These are phyloP conservation scores for Avena sativa DNA, from an alignment of 176 grass and related monocot genomes.

Conservation along the genomic window DNA sequence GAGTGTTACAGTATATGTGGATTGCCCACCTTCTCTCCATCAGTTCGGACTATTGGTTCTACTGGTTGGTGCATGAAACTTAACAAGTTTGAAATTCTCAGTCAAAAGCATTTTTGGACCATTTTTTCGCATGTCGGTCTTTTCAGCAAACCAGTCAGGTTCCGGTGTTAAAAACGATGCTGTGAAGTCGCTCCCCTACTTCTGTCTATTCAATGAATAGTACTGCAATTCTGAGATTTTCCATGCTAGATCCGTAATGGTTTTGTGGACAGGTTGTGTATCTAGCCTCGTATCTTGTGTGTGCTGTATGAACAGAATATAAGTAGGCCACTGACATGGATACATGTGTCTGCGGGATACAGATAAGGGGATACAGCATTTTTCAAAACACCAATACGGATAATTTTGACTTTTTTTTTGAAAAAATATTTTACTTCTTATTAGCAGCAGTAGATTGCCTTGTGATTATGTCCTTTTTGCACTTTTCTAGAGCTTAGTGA, in stretches of 20 bases:
- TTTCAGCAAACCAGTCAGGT: background rate
- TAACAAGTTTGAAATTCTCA: background rate
- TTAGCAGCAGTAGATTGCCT: background rate
- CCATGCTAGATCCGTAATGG: background rate
- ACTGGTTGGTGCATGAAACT: too few species aligned
- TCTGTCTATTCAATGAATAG: too few species aligned
- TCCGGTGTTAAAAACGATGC: background rate
- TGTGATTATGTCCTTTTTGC: background rate
- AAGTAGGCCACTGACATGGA: background rate
- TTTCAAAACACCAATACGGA: background rate
- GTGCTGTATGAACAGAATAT: constrained; percentile 3
- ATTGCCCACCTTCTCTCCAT: too few species aligned
- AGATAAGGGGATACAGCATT: background rate
- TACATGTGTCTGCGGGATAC: background rate
- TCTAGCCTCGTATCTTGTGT: background rate
- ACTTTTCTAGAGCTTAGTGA: background rate
- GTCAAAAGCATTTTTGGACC: background rate
- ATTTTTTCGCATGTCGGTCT: background rate
- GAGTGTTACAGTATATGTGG: too few species aligned
- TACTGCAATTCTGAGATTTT: background rate
- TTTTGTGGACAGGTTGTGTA: background rate
- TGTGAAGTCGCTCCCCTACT: background rate
- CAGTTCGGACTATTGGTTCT: too few species aligned
- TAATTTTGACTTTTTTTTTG: background rate
- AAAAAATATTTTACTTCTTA: background rate